Conservation (phyloP, 2,329 filamentous ascomycete genomes). For the Nectriaceae sp. region DNA sequence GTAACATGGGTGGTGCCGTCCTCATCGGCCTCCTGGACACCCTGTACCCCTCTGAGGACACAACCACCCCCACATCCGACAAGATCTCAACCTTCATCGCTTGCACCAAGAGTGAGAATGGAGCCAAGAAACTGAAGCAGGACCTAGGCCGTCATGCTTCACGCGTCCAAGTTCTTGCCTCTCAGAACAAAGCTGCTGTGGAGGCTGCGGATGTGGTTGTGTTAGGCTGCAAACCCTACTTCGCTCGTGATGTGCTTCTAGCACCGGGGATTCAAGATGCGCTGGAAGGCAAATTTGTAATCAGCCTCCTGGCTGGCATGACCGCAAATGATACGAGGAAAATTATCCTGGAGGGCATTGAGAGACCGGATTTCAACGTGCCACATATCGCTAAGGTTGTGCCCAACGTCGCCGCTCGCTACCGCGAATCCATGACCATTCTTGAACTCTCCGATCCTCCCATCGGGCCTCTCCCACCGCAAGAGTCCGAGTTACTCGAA, state of each 20-base stretch:
- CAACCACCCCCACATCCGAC: background rate
- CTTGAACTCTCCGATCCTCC: constrained; percentile 1
- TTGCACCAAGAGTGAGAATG: constrained; percentile 3
- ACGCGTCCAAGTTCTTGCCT: background rate
- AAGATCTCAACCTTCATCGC: constrained; percentile 2
- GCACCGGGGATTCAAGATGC: background rate
- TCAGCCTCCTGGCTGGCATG: constrained; percentile 9
- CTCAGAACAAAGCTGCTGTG: background rate
- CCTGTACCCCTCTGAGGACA: background rate
- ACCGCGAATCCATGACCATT: constrained; percentile 9
- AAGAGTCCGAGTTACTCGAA: background rate
- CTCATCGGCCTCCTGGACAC: constrained; percentile 7
- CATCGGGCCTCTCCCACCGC: background rate
- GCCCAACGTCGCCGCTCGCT: constrained; percentile 8
- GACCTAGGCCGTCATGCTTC: constrained; percentile 1
- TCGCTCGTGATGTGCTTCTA: background rate
- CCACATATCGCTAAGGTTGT: constrained; percentile 5
- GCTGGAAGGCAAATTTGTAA: constrained; percentile 3
- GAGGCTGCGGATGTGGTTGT: background rate
- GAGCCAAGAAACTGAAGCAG: background rate
- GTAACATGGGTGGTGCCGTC: constrained; percentile 10
- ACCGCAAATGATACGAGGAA: background rate
- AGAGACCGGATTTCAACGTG: background rate
- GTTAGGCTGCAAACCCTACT: background rate
- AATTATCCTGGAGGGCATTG: background rate